Evolutionary conservation across 352 stramenopile genomes (phyloP).

Genomic region (Detonula confervacea): DNA sequence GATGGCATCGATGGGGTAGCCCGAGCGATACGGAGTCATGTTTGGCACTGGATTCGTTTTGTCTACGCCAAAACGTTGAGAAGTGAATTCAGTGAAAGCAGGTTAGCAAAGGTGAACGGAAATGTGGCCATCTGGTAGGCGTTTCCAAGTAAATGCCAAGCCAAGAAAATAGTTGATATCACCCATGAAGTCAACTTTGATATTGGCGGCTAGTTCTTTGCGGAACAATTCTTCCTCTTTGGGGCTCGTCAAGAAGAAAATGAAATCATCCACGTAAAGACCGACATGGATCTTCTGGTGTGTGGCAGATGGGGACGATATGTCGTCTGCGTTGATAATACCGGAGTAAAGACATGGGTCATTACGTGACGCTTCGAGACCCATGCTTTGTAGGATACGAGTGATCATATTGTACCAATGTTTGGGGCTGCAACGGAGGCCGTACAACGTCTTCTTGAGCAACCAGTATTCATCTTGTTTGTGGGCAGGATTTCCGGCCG

Average conservation of each 20-base stretch:
- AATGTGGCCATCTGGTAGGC: neutral
- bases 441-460: constrained; percentile 39
- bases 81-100: constrained; percentile 15
- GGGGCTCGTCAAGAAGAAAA: constrained; percentile 9
- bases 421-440: constrained; percentile 12
- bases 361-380: constrained; percentile 14
- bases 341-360: constrained; percentile 31
- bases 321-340: neutral
- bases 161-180: constrained; percentile 20
- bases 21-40: constrained; percentile 32
- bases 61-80: constrained; percentile 8
- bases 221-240: constrained; percentile 10
- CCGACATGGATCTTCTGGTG: neutral
- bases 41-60: neutral
- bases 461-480: constrained; percentile 9
- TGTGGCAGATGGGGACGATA: no score
- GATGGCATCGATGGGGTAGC: constrained; percentile 35
- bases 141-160: constrained; percentile 13
- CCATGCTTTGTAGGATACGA: constrained; percentile 1
- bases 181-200: constrained; percentile 18
- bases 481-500: constrained; percentile 11
- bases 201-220: neutral
- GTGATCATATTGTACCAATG: constrained; percentile 47
- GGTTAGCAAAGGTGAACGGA: constrained; percentile 23
- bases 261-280: constrained; percentile 20